These are phyloP conservation scores for Neofusicoccum ribis DNA, from an alignment of 2,329 filamentous ascomycete genomes.

Conservation along the genomic window DNA sequence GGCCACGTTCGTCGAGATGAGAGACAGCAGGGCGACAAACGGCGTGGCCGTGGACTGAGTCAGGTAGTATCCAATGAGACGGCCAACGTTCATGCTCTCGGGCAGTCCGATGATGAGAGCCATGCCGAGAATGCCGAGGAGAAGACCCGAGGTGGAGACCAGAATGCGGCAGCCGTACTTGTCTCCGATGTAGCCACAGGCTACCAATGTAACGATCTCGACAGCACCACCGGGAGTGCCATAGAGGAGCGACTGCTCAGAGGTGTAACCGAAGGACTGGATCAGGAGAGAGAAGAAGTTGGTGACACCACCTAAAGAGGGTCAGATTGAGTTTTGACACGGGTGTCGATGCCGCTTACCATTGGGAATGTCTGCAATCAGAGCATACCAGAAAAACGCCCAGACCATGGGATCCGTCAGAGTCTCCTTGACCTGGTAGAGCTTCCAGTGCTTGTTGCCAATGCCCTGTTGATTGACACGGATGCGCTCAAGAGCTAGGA, in stretches of 20 bases:
- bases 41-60: constrained; percentile 61
- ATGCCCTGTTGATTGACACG: constrained; percentile 72
- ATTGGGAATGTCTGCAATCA: constrained; percentile 60
- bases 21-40: constrained; percentile 64
- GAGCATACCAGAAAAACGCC: constrained; percentile 59
- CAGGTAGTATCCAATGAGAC: constrained; percentile 66
- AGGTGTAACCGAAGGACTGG: constrained; percentile 64
- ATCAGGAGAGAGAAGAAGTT: constrained; percentile 66
- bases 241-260: constrained; percentile 63
- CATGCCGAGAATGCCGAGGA: constrained; percentile 60
- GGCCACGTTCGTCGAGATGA: constrained; percentile 64
- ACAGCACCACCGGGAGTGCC: constrained; percentile 66
- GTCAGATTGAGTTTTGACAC: neutral
- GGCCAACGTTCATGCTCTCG: constrained; percentile 56
- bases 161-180: constrained; percentile 59
- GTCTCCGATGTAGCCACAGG: constrained; percentile 59
- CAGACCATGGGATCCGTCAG: constrained; percentile 56
- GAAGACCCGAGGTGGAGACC: constrained; percentile 53
- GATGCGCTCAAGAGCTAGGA: constrained; percentile 67
- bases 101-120: constrained; percentile 65
- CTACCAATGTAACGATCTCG: constrained; percentile 60
- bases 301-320: constrained; percentile 47
- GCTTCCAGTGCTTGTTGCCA: constrained; percentile 64
- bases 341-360: constrained; percentile 32
- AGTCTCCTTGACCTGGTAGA: constrained; percentile 60